Evolutionary conservation across 768 basidiomycete genomes (phyloP).

Genomic region (Thelephora aurantiotincta): DNA sequence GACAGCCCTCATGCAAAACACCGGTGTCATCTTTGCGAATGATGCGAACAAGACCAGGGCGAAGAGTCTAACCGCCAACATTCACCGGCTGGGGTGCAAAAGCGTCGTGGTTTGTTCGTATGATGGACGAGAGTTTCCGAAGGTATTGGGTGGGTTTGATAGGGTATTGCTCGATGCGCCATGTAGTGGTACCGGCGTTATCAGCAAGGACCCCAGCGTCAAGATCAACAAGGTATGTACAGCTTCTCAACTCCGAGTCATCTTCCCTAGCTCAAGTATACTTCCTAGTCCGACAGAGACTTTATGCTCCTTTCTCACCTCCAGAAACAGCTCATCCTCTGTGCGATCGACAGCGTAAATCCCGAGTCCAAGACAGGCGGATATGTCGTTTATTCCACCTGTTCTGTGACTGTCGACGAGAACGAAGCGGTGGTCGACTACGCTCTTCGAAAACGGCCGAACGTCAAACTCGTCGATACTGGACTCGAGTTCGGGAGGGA

Average conservation of each 20-base stretch:
- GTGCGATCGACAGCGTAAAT: constrained; percentile 92
- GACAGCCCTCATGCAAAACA: constrained; percentile 92
- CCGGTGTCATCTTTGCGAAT: constrained; percentile 95
- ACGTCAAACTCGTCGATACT: constrained; percentile 84
- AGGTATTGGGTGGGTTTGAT: constrained; percentile 98
- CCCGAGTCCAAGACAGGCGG: constrained; percentile 86
- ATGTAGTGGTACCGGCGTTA: constrained; percentile 96
- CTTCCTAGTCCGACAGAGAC: constrained; percentile 73
- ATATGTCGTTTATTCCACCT: constrained; percentile 94
- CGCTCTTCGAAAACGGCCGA: constrained; percentile 86
- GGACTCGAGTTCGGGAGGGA: constrained; percentile 88
- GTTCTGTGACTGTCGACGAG: constrained; percentile 96
- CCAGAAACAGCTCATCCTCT: constrained; percentile 96
- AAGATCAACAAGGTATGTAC: constrained; percentile 86
- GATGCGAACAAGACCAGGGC: constrained; percentile 90
- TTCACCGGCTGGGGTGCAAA: constrained; percentile 94
- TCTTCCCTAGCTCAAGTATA: neutral
- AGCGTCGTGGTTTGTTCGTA: constrained; percentile 96
- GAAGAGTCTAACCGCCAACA: constrained; percentile 92
- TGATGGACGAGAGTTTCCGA: constrained; percentile 95
- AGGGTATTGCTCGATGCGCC: constrained; percentile 95
- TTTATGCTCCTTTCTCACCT: constrained; percentile 93
- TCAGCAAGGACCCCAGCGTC: constrained; percentile 93
- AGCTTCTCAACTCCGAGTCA: constrained; percentile 1
- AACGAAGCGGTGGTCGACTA: constrained; percentile 98